Conservation (phyloP, 345 rosid genomes). For the Lepidium aucheri region DNA sequence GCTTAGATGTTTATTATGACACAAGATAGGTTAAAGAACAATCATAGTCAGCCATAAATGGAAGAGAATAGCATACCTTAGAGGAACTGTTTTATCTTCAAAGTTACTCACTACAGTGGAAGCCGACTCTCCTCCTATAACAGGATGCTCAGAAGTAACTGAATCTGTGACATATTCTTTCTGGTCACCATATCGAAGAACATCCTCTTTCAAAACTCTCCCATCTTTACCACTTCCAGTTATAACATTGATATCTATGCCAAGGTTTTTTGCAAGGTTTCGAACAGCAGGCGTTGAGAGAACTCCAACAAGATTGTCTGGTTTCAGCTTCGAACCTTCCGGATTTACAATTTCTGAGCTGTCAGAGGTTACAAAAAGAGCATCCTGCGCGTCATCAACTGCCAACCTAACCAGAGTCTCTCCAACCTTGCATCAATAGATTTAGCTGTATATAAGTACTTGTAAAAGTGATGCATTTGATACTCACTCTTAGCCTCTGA, state of each 20-base stretch:
- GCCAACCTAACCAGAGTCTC: conserved; percentile 73
- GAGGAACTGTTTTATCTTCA: conserved; percentile 54
- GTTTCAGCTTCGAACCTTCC: conserved; percentile 18
- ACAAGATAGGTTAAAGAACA: not conserved
- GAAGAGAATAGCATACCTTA: conserved; percentile 42
- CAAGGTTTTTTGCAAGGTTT: conserved; percentile 66
- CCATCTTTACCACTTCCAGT: conserved; percentile 70
- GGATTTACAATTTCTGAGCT: conserved; percentile 14
- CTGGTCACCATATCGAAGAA: conserved; percentile 45
- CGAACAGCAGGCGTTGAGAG: conserved; percentile 79
- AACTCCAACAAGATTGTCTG: conserved; percentile 36
- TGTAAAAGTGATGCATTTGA: not conserved
- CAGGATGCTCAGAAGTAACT: conserved; percentile 14
- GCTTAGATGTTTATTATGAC: not conserved
- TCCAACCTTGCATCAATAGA: conserved; percentile 54
- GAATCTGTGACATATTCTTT: conserved; percentile 36
- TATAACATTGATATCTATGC: conserved; percentile 48
- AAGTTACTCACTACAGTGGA: conserved; percentile 19
- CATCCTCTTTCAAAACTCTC: conserved; percentile 73
- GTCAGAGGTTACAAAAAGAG: conserved; percentile 20
- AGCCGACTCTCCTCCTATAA: conserved; percentile 23
- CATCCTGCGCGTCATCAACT: conserved; percentile 36
- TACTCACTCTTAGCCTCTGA: not conserved
- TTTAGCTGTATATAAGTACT: not conserved
- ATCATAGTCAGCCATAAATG: not conserved